phyloP scores from a whole-genome alignment of 164 flowering plant genomes.

The Taxillus chinensis region DNA sequence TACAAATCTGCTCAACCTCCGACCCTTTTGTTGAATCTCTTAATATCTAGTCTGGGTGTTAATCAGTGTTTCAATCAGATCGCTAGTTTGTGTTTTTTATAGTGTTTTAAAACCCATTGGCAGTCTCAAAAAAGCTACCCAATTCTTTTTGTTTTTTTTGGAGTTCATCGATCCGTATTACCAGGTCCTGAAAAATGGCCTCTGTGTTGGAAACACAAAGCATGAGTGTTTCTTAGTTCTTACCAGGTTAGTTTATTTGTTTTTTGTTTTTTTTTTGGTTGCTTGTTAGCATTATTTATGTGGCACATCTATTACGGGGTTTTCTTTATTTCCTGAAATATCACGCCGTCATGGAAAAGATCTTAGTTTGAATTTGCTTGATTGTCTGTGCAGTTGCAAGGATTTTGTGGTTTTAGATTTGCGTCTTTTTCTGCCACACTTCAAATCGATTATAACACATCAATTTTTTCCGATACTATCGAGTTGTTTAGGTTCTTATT shows the following conservation, averaged over 20 bases:
- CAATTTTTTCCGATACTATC: neutral
- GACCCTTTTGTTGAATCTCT: neutral
- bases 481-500: neutral
- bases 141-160: neutral
- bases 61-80: conserved; percentile 14
- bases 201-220: conserved; percentile 5
- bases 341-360: no score
- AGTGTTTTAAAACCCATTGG: conserved; percentile 1
- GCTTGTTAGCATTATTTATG: neutral
- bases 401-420: neutral
- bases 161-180: no score
- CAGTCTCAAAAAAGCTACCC: conserved; percentile 1
- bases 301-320: no score
- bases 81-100: neutral
- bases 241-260: conserved; percentile 24
- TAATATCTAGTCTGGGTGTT: conserved; percentile 1
- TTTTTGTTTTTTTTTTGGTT: conserved; percentile 3
- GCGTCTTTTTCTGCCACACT: neutral
- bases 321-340: no score
- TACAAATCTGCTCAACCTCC: conserved; percentile 8
- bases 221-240: neutral
- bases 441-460: neutral
- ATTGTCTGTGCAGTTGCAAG: neutral
- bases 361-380: neutral
- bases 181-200: no score